phyloP scores from a whole-genome alignment of 1,284 basidiomycete species.

The Trichosporon asahii region DNA sequence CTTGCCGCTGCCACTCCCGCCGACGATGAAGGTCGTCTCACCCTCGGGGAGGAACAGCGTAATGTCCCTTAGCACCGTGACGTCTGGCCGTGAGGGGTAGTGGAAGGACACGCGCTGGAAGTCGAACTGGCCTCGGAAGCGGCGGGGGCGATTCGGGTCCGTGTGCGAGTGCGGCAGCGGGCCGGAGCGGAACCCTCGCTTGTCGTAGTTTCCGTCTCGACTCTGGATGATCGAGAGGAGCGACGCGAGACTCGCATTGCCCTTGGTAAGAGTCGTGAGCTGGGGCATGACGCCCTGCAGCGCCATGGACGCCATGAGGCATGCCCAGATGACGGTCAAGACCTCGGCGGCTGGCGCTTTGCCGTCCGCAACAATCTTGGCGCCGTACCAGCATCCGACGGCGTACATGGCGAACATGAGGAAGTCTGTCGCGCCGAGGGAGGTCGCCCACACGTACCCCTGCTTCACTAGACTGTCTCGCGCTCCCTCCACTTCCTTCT shows the following conservation, averaged over 20 bases:
- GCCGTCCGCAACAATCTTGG: slow-evolving; percentile 74
- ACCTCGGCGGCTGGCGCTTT: slow-evolving; percentile 69
- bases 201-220: not conserved
- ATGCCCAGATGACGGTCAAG: slow-evolving; percentile 96
- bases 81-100: slow-evolving; percentile 71
- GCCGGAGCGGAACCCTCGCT: not conserved
- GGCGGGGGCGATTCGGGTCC: slow-evolving; percentile 40
- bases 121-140: slow-evolving; percentile 71
- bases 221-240: slow-evolving; percentile 60
- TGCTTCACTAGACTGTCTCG: slow-evolving; percentile 55
- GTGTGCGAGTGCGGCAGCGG: not conserved
- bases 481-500: slow-evolving; percentile 56
- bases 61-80: slow-evolving; percentile 53
- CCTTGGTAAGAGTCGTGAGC: slow-evolving; percentile 73
- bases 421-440: slow-evolving; percentile 68
- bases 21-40: slow-evolving; percentile 90
- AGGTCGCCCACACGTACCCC: slow-evolving; percentile 71
- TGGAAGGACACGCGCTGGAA: slow-evolving; percentile 74
- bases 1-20: slow-evolving; percentile 86
- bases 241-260: slow-evolving; percentile 76
- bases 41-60: slow-evolving; percentile 67
- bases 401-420: slow-evolving; percentile 89
- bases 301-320: slow-evolving; percentile 80
- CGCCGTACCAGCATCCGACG: slow-evolving; percentile 94
- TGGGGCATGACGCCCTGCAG: slow-evolving; percentile 79